phyloP scores from a whole-genome alignment of 2,329 filamentous ascomycete genomes.

The Penicillium sp. region DNA sequence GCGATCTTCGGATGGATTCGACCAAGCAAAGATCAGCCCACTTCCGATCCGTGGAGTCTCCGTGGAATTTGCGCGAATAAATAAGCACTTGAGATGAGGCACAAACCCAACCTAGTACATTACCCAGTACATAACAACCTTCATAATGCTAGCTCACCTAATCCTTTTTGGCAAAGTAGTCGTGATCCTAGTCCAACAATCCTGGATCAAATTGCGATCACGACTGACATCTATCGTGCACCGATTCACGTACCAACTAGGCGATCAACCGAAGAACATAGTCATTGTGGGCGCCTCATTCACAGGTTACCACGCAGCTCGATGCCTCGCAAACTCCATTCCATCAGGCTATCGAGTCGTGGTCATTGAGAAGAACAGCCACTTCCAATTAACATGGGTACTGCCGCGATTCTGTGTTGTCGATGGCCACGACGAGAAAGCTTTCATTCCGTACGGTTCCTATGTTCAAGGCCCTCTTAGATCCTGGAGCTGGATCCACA shows the following conservation, averaged over 20 bases:
- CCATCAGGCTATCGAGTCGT: conserved; percentile 55
- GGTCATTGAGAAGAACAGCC: conserved; percentile 60
- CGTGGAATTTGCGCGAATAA: too few relatives aligned
- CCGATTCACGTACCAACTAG: conserved; percentile 12
- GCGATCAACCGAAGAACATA: conserved; percentile 44
- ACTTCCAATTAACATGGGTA: conserved; percentile 63
- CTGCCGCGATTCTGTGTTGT: conserved; percentile 61
- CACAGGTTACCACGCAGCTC: conserved; percentile 53
- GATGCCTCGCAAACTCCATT: conserved; percentile 51
- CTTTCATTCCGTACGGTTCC: conserved; percentile 60
- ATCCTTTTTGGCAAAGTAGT: conserved; percentile 3
- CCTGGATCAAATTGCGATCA: background rate
- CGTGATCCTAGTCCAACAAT: background rate
- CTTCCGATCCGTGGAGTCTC: too few relatives aligned
- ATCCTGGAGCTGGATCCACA: conserved; percentile 43
- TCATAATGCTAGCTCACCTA: background rate
- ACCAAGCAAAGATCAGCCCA: too few relatives aligned
- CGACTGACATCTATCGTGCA: conserved; percentile 4
- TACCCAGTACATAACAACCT: too few relatives aligned
- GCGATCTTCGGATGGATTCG: too few relatives aligned
- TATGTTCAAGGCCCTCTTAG: conserved; percentile 41
- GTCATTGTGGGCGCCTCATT: conserved; percentile 61
- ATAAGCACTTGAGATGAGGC: too few relatives aligned
- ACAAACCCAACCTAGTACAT: too few relatives aligned
- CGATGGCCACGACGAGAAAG: conserved; percentile 57